A percentile compares a stretch with the other conserved stretches of the same genome.
Conservation (phyloP, 305 asterid genomes). For the Fraxinus baroniana region DNA sequence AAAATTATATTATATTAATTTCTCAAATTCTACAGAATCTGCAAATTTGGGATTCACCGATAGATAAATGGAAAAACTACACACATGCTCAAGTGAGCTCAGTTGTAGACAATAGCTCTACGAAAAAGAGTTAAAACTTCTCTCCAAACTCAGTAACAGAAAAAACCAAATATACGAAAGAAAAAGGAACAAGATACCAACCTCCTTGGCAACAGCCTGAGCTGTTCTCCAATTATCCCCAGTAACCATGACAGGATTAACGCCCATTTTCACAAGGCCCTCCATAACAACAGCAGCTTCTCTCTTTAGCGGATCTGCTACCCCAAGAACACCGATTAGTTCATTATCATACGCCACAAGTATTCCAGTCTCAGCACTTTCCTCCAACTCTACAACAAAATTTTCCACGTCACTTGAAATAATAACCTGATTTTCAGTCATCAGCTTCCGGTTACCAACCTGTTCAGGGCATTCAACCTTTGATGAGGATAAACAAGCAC, state of each 20-base stretch:
- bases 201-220: constrained; percentile 97
- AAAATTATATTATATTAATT: too few relatives aligned
- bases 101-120: background rate
- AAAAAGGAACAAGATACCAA: constrained; percentile 29
- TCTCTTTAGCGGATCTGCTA: constrained; percentile 93
- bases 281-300: constrained; percentile 94
- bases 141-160: background rate
- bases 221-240: constrained; percentile 99
- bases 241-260: constrained; percentile 90
- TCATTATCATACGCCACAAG: constrained; percentile 61
- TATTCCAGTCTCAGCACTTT: constrained; percentile 85
- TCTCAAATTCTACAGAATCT: background rate
- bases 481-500: constrained; percentile 18
- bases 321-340: constrained; percentile 77
- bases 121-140: background rate
- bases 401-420: constrained; percentile 61
- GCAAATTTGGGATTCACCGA: background rate
- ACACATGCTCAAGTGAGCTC: background rate
- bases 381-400: constrained; percentile 84
- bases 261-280: constrained; percentile 89
- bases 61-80: background rate
- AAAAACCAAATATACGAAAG: background rate
- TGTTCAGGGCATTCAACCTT: constrained; percentile 27
- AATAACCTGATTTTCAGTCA: constrained; percentile 56
- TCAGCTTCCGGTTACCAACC: constrained; percentile 90